These are phyloP conservation scores for Argentina anserina DNA, from an alignment of 306 rosid genomes.

Conservation along the genomic window DNA sequence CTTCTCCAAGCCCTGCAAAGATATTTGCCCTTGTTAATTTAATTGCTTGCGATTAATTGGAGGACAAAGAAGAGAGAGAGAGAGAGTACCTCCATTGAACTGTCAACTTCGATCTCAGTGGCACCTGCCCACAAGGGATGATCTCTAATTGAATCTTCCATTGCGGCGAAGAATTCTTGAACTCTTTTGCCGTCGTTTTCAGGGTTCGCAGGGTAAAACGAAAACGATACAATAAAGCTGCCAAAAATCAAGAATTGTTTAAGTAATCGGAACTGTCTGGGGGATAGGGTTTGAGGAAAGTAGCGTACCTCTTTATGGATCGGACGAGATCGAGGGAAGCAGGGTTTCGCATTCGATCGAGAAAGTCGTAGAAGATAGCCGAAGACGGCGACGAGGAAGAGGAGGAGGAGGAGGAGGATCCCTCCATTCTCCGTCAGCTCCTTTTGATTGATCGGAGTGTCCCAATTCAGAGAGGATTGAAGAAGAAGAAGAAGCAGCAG, in stretches of 20 bases:
- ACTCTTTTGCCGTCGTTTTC: constrained; percentile 41
- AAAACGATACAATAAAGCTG: constrained; percentile 50
- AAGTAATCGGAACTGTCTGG: too few relatives aligned
- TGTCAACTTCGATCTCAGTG: constrained; percentile 52
- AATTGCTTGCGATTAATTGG: too few relatives aligned
- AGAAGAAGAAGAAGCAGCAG: constrained; percentile 2
- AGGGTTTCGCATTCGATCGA: constrained; percentile 78
- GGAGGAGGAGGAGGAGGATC: constrained; percentile 19
- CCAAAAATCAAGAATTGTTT: background rate
- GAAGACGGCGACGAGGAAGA: constrained; percentile 26
- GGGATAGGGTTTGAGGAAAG: background rate
- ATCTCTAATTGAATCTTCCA: constrained; percentile 43
- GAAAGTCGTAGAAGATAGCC: constrained; percentile 55
- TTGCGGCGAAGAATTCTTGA: constrained; percentile 41
- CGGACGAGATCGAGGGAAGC: constrained; percentile 67
- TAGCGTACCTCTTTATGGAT: constrained; percentile 55
- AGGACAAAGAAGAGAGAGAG: background rate
- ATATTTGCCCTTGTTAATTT: too few relatives aligned
- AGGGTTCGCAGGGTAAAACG: constrained; percentile 38
- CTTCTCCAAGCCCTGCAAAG: constrained; percentile 61
- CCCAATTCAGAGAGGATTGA: background rate
- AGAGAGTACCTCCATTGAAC: constrained; percentile 55
- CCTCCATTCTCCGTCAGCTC: constrained; percentile 31
- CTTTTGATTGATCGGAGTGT: constrained; percentile 1
- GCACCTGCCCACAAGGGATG: constrained; percentile 66